Evolutionary conservation across 2,329 filamentous ascomycete species (phyloP), one percentile per base, ranked within the genome.

Genomic region (Beauveria medogensis): DNA sequence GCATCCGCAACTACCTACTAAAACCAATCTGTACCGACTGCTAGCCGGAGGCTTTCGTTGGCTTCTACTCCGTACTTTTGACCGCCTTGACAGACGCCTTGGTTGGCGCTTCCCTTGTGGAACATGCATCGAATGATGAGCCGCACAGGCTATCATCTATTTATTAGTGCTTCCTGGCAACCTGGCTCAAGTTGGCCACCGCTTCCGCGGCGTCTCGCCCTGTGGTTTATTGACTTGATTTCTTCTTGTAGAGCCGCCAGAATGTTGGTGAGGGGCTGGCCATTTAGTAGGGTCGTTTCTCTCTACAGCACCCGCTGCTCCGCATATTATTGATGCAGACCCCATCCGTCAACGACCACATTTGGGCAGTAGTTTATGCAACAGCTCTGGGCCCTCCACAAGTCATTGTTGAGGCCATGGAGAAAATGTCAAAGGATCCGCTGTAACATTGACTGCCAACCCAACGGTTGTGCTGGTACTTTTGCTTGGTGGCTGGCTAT

Each of bases 281-380:
- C 8, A 26, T 24, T 43, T 43, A 37, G 6, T 22, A 37, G 34
- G 34, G 14, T 37, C 34, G 5, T 16, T 37, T 41, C 22, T 43
- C 5, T 20, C 46, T 47, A 46, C 37, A 20, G 56, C 22, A 43
- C 12, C 56, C 46, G 30, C 47, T 44, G 10, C 24, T 44, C 26
- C 40, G 56, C 56, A 59, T 51, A 59, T 43, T 59, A 59, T 59
- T 59, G 56, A 52, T 52, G 56, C 56, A 52, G 56, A 52, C 24
- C 40, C n/a, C 30, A 28, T 26, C 28, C n/a, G 9, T 14, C 22
- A 1, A 20, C n/a, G 44, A 46, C 26, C 20, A 48, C 18, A 48
- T n/a, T 48, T n/a, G n/a, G 44, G 12, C 26, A 5, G 10, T 20
- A n/a, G 7, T 37, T 20, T 48, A 56, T 22, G 43, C 43, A 48